phyloP scores from a whole-genome alignment of 2,329 filamentous ascomycete genomes.

The Myriosclerotinia scirpicola region DNA sequence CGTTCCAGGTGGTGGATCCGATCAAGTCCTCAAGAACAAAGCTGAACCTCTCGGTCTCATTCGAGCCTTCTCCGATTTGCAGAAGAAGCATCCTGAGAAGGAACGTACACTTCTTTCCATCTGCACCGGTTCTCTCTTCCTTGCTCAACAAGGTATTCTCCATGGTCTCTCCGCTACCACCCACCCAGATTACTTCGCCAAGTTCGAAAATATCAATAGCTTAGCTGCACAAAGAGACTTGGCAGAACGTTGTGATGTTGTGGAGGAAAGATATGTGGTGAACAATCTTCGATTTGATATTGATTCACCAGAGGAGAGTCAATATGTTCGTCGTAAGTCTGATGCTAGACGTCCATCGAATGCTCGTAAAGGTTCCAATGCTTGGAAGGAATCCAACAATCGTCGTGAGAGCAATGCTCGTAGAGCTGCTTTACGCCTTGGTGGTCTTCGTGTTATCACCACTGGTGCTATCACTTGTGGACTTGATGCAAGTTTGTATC shows the following conservation, averaged over 20 bases:
- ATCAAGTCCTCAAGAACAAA: conserved; percentile 65
- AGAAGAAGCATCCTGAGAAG: conserved; percentile 73
- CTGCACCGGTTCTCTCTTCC: conserved; percentile 76
- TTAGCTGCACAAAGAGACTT: conserved; percentile 68
- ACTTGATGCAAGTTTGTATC: conserved; percentile 79
- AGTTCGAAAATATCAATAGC: conserved; percentile 78
- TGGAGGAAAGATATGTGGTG: conserved; percentile 84
- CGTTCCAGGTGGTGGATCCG: conserved; percentile 66
- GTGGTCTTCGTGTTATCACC: conserved; percentile 72
- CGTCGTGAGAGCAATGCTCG: conserved; percentile 79
- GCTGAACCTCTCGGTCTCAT: conserved; percentile 70
- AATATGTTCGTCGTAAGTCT: conserved; percentile 75
- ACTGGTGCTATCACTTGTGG: conserved; percentile 76
- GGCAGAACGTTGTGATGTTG: conserved; percentile 76
- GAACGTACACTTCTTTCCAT: conserved; percentile 81
- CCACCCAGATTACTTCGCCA: conserved; percentile 77
- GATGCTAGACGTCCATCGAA: conserved; percentile 63
- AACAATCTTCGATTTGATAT: conserved; percentile 89
- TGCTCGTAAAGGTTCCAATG: conserved; percentile 79
- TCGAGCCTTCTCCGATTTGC: conserved; percentile 73
- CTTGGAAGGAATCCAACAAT: conserved; percentile 70
- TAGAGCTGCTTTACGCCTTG: conserved; percentile 61
- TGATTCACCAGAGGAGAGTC: conserved; percentile 75
- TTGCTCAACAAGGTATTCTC: conserved; percentile 74
- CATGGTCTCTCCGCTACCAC: conserved; percentile 79